These are phyloP conservation scores for Agrocybe praecox DNA, from an alignment of 768 basidiomycete species.

Conservation along the genomic window DNA sequence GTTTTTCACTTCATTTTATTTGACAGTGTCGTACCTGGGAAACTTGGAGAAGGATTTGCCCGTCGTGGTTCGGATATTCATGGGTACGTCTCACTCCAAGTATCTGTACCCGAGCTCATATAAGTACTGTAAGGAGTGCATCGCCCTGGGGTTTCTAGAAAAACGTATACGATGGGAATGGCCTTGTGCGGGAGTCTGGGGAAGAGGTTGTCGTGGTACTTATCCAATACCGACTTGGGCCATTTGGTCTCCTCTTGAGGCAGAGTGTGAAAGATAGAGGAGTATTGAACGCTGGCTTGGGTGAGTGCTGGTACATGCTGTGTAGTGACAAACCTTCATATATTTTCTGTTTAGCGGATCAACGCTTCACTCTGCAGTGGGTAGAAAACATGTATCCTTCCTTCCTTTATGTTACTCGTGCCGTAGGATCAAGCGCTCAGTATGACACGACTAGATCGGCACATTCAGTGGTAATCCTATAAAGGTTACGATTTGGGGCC, in stretches of 20 bases:
- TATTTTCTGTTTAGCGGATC: conserved; percentile 33
- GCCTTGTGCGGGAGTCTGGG: conserved; percentile 36
- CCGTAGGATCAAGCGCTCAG: background rate
- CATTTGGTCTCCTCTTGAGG: conserved; percentile 50
- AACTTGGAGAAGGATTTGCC: conserved; percentile 31
- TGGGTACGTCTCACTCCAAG: conserved; percentile 24
- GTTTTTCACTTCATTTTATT: background rate
- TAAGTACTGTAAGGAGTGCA: conserved; percentile 30
- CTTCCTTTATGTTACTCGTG: background rate
- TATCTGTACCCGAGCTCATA: background rate
- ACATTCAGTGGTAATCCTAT: conserved; percentile 43
- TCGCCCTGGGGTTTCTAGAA: conserved; percentile 4
- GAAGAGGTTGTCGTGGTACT: conserved; percentile 37
- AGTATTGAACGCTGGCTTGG: conserved; percentile 47
- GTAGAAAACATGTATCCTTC: conserved; percentile 37
- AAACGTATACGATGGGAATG: conserved; percentile 30
- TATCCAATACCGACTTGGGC: conserved; percentile 46
- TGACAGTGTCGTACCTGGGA: conserved; percentile 38
- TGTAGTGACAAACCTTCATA: background rate
- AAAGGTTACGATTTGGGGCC: conserved; percentile 45
- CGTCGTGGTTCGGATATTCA: conserved; percentile 48
- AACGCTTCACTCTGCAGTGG: conserved; percentile 45
- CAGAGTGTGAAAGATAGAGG: conserved; percentile 41
- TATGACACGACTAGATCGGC: conserved; percentile 28
- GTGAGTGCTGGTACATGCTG: conserved; percentile 26